phyloP scores from a whole-genome alignment of 306 rosid species.

The Lithocarpus polystachyus region DNA sequence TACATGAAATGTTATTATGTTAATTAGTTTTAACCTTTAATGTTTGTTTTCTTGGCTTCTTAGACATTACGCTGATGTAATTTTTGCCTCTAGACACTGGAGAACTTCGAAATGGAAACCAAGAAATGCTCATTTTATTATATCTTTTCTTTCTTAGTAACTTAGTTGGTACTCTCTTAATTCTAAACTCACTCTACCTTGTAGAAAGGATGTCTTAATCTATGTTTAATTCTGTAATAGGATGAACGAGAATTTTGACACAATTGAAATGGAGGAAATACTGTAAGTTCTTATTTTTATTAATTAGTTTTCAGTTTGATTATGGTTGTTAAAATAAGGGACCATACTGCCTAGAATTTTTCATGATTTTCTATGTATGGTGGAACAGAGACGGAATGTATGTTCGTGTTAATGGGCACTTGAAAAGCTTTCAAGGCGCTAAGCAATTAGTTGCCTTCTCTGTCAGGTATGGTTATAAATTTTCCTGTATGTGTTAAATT shows the following conservation, averaged over 20 bases:
- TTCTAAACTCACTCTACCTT: background rate
- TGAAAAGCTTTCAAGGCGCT: conserved; percentile 77
- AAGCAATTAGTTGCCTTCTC: conserved; percentile 73
- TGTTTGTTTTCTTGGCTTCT: background rate
- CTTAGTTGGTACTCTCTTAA: background rate
- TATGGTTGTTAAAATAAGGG: background rate
- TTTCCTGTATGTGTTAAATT: conserved; percentile 3
- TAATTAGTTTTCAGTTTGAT: conserved; percentile 19
- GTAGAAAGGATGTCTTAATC: background rate
- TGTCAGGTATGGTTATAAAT: conserved; percentile 50
- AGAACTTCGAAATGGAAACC: background rate
- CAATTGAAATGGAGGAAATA: conserved; percentile 72
- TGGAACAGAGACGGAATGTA: conserved; percentile 51
- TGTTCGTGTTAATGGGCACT: conserved; percentile 72
- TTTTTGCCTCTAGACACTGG: background rate
- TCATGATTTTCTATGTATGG: background rate
- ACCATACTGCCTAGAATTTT: background rate
- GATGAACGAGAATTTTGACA: conserved; percentile 73
- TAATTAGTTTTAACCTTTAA: background rate
- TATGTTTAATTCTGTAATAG: conserved; percentile 32
- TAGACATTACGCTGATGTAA: background rate
- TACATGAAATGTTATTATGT: background rate
- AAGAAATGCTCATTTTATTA: background rate
- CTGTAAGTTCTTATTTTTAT: conserved; percentile 41
- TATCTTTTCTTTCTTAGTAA: background rate